Conservation (phyloP, 1,284 basidiomycete genomes). For the Ganoderma sinense region DNA sequence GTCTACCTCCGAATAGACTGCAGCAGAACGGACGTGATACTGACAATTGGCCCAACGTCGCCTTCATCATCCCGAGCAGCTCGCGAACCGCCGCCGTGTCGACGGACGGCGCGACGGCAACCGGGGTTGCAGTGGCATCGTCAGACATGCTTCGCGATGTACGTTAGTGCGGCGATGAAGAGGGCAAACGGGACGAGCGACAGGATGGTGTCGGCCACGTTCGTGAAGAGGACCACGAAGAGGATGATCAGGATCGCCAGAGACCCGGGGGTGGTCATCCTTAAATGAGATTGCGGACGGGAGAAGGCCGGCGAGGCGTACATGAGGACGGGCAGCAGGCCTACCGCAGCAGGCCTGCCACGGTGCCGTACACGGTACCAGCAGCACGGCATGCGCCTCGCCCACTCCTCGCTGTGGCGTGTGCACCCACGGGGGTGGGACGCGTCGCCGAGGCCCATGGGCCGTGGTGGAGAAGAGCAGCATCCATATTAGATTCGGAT, state of each 20-base stretch:
- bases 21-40: conserved; percentile 7
- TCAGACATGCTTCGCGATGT: conserved; percentile 16
- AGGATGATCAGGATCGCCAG: conserved; percentile 23
- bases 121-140: neutral
- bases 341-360: conserved; percentile 11
- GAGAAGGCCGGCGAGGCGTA: neutral
- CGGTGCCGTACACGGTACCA: neutral
- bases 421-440: conserved; percentile 10
- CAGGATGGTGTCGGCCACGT: conserved; percentile 9
- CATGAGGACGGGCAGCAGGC: neutral
- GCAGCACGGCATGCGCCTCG: conserved; percentile 14
- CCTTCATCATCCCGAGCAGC: conserved; percentile 33
- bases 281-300: conserved; percentile 1
- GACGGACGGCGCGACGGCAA: conserved; percentile 6
- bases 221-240: conserved; percentile 17
- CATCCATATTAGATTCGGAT: conserved; percentile 14
- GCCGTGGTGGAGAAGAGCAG: neutral
- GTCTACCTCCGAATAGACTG: neutral
- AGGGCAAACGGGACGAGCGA: conserved; percentile 17
- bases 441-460: neutral
- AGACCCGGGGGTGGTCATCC: conserved; percentile 22
- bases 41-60: conserved; percentile 29
- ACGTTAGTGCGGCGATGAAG: conserved; percentile 1
- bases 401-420: conserved; percentile 13
- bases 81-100: conserved; percentile 32